Percentiles rank a stretch among this genome's conserved stretches.
phyloP scores from a whole-genome alignment of 225 moss, liverwort and hornwort species.

The Thuidium tamariscinum region DNA sequence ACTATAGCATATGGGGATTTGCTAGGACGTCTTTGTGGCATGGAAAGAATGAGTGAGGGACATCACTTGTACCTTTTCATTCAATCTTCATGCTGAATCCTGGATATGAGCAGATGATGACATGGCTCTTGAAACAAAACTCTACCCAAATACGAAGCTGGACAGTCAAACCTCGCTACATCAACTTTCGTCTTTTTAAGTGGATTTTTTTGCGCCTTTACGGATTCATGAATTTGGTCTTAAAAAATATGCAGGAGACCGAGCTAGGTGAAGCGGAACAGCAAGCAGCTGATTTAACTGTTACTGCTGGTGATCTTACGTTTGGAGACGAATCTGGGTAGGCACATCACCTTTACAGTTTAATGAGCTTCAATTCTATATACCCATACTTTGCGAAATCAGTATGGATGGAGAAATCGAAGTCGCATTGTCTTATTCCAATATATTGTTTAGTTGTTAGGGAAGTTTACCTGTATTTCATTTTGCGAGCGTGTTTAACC shows the following conservation, averaged over 20 bases:
- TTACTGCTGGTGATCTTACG: slow-evolving; percentile 86
- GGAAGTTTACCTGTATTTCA: background rate
- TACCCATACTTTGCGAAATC: background rate
- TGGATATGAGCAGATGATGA: background rate
- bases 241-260: slow-evolving; percentile 22
- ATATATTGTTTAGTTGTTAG: background rate
- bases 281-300: slow-evolving; percentile 69
- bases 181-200: background rate
- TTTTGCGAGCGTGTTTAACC: background rate
- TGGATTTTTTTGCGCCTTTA: background rate
- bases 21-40: background rate
- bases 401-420: background rate
- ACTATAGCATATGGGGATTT: background rate
- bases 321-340: slow-evolving; percentile 78
- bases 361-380: background rate
- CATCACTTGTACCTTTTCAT: background rate
- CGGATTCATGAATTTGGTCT: background rate
- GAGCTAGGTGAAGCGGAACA: slow-evolving; percentile 74
- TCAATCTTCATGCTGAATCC: background rate
- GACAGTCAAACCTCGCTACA: background rate
- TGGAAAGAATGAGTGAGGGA: background rate
- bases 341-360: slow-evolving; percentile 8
- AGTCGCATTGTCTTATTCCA: background rate
- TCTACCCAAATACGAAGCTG: background rate
- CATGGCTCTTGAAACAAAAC: background rate